Base-by-base conservation (phyloP, 208 protist genomes). In the Angomonas deanei region DNA sequence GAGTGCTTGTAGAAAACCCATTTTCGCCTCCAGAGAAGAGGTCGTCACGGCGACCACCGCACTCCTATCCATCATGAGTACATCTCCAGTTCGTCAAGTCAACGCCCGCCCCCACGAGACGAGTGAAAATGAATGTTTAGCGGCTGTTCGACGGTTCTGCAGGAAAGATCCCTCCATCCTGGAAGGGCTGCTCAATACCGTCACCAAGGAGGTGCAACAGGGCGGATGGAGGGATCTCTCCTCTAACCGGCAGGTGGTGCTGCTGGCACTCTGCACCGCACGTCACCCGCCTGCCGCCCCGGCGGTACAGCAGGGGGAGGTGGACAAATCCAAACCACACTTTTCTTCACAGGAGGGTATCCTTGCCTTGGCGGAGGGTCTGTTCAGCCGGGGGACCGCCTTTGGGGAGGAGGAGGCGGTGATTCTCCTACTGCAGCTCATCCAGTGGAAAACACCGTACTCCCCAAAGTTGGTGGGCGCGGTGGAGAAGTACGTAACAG, bases 401-500 rank as follows among this genome's bases (percentile, higher is more conserved):
- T 10, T 56, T n/a, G 4, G 23, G 21, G 3, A 31, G 34, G 64
- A 61, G 13, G 53, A 39, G 2, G 64, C 60, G 26, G 24, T 73
- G 11, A 47, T 48, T 15, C 21, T 60, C 24, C 52, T 88, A 32
- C 26, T 74, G 3, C 50, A 53, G 0, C 64, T 66, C 33, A 38
- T 84, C 21, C 67, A 61, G 31, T 78, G 75, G 17, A 68, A 75
- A 47, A 66, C 64, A 48, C 32, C 61, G 32, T 68, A 70, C 55
- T 76, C 80, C 46, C 64, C 71, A 1, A 64, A 60, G 38, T 68
- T 78, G 13, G 68, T 83, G 38, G 71, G 54, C 23, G 71, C 49
- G 24, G 72, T 76, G 4, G 55, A 76, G 23, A 56, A 73, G n/a
- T 53, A 63, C 23, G 63, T 69, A 21, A 49, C 48, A 26, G 66